Evolutionary conservation across 148 eudicot species (phyloP), one percentile per base, ranked within the genome.

Genomic region (Oxyria digyna): DNA sequence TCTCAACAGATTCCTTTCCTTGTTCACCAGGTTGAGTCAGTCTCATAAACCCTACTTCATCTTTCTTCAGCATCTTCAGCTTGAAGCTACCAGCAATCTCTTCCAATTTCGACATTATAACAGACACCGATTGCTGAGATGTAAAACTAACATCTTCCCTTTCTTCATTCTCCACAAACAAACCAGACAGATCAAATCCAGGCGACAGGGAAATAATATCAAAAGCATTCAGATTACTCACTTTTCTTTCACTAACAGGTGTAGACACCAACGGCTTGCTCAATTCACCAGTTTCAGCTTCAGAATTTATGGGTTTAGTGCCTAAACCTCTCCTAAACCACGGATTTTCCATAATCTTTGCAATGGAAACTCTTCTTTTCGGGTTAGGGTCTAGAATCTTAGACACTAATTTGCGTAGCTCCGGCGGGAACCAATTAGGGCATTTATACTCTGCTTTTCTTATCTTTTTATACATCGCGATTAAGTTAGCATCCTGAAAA

Each of bases 321-420:
- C 69, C 69, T 35, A 66, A 46, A 66, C 69, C 69, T 70, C 35
- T 80, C 43, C 74, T 85, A 50, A 79, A 86, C 97, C 97, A 90
- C 0, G 78, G 57, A 1, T 85, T 76, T 0, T 73, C 81, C 86
- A 75, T 79, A 50, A 87, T 86, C 20, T 80, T 79, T 8, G 84
- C 42, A 7, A 79, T 69, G 14, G 85, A 74, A 42, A 87, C 78
- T 42, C 97, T 68, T 1, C 79, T 73, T 3, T 26, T 57, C 13
- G 94, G 89, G 49, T 90, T 84, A 0, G 97, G 97, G 74, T 90
- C 97, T 12, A 90, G 70, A 80, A 91, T 71, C 18, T 74, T 84
- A 9, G 81, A 75, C 18, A 91, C 67, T 62, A 91, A 33, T 21
- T 73, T 68, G 1, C 82, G 50, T 0, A 88, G 54, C 24, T 83